phyloP scores from a whole-genome alignment of 2,329 filamentous ascomycete species.

The Colletotrichum euphorbiae region DNA sequence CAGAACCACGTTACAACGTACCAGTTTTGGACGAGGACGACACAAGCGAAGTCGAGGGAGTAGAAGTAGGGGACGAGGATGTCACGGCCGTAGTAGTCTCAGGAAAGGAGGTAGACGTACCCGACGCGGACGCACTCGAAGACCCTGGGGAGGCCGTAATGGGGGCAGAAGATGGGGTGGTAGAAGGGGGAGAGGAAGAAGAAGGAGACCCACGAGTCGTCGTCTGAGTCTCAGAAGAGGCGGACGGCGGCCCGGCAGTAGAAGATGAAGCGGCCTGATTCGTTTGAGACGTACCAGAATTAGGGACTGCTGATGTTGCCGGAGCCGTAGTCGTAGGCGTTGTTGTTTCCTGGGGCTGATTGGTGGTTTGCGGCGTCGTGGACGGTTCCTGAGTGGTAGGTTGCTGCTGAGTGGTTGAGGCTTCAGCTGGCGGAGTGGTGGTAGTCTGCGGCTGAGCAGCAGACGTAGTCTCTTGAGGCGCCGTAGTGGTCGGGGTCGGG shows the following conservation, averaged over 20 bases:
- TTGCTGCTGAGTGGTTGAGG: constrained; percentile 33
- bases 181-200: constrained; percentile 45
- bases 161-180: constrained; percentile 46
- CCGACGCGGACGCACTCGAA: constrained; percentile 38
- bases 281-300: constrained; percentile 43
- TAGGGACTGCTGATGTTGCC: constrained; percentile 45
- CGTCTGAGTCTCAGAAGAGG: constrained; percentile 37
- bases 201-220: constrained; percentile 41
- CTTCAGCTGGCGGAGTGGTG: constrained; percentile 28
- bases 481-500: constrained; percentile 42
- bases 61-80: constrained; percentile 33
- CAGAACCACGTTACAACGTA: constrained; percentile 38
- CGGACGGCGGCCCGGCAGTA: constrained; percentile 47
- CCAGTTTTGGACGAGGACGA: constrained; percentile 33
- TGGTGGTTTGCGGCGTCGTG: constrained; percentile 24
- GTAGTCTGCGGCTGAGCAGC: constrained; percentile 20
- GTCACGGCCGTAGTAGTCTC: constrained; percentile 40
- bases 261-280: constrained; percentile 42
- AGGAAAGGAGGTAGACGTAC: constrained; percentile 41
- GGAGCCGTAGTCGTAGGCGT: constrained; percentile 43
- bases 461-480: constrained; percentile 26
- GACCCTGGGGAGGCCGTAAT: constrained; percentile 38
- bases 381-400: constrained; percentile 17
- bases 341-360: constrained; percentile 33
- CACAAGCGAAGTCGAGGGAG: neutral